A percentile compares a stretch with the other conserved stretches of the same genome.
Conservation (phyloP, 108 stramenopile species). For the Cyclotella kingstonii region DNA sequence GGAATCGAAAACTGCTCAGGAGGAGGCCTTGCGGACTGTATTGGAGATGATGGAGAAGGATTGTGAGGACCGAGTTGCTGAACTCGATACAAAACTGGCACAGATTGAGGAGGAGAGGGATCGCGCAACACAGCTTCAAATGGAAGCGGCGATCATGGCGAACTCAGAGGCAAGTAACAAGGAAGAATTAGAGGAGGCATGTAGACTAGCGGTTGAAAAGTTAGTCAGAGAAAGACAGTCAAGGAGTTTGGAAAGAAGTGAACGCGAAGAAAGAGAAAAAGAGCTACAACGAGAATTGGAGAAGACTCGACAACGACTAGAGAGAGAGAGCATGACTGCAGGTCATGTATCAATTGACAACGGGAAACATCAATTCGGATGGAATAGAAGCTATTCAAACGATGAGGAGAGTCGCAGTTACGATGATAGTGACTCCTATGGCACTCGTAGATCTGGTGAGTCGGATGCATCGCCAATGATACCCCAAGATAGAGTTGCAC, state of each 20-base stretch:
- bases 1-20: constrained; percentile 32
- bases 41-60: constrained; percentile 53
- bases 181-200: constrained; percentile 36
- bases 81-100: constrained; percentile 35
- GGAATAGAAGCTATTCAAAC: neutral
- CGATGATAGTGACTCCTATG: constrained; percentile 1
- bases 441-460: neutral
- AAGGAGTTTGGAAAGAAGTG: constrained; percentile 26
- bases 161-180: constrained; percentile 25
- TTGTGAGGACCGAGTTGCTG: constrained; percentile 41
- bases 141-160: constrained; percentile 28
- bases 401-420: no score
- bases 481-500: no score
- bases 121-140: constrained; percentile 25
- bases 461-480: no score
- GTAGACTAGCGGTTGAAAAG: constrained; percentile 34
- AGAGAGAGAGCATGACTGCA: constrained; percentile 18
- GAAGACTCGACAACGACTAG: constrained; percentile 21
- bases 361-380: constrained; percentile 9
- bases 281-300: constrained; percentile 37
- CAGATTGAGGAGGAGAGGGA: constrained; percentile 36
- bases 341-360: neutral
- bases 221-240: constrained; percentile 31
- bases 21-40: constrained; percentile 49
- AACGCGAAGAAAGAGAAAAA: constrained; percentile 27